Evolutionary conservation across 2,329 filamentous ascomycete species (phyloP).

Genomic region (Xylaria digitata): DNA sequence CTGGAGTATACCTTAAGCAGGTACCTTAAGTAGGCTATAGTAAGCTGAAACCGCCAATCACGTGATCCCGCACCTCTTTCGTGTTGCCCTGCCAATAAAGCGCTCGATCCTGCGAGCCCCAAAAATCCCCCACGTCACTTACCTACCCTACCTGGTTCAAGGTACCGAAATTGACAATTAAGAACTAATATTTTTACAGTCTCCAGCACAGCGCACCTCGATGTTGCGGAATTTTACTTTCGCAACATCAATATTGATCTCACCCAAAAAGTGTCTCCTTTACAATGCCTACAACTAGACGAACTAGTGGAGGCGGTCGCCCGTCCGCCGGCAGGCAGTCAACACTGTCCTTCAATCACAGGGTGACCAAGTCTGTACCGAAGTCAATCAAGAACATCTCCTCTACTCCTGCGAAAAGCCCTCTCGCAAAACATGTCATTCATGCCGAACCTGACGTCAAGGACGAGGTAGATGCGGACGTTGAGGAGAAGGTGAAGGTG

Average conservation of each 20-base stretch:
- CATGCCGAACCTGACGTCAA: constrained; percentile 36
- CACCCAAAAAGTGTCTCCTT: not conserved
- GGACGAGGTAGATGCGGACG: constrained; percentile 35
- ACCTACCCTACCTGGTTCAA: no score
- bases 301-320: constrained; percentile 55
- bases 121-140: constrained; percentile 48
- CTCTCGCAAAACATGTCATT: constrained; percentile 45
- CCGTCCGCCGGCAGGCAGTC: constrained; percentile 61
- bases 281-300: constrained; percentile 62
- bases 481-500: constrained; percentile 39
- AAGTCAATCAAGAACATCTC: constrained; percentile 59
- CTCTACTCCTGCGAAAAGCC: constrained; percentile 52
- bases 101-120: not conserved
- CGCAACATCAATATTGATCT: constrained; percentile 1
- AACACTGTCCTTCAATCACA: constrained; percentile 68
- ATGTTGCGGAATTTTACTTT: not conserved
- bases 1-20: no score
- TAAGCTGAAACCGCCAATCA: constrained; percentile 47
- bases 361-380: constrained; percentile 65
- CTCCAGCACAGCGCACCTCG: not conserved
- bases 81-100: constrained; percentile 67
- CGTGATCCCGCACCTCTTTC: constrained; percentile 62
- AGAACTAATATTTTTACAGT: constrained; percentile 5
- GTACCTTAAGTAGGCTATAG: no score
- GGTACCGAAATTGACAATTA: constrained; percentile 23